A percentile compares a stretch with the other conserved stretches of the same genome.
Evolutionary conservation across 73 alveolate genomes (phyloP).

Genomic region (Loxodes magnus): DNA sequence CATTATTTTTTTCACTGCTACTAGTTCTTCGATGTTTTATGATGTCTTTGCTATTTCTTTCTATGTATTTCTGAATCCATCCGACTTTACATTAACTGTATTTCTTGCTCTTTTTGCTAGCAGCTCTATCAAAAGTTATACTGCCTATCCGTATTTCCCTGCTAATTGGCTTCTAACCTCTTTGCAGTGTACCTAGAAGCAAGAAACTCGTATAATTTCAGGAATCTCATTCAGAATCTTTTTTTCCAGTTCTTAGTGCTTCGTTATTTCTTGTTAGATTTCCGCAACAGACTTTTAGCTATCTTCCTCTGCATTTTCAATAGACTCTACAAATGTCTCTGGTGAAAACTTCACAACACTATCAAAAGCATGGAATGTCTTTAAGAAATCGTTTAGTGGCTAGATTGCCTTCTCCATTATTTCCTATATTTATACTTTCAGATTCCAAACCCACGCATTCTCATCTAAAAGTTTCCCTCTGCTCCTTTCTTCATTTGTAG

Average conservation of each 20-base stretch:
- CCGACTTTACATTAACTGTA: constrained; percentile 62
- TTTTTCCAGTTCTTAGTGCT: constrained; percentile 71
- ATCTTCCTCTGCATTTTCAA: constrained; percentile 78
- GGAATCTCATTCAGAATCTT: constrained; percentile 74
- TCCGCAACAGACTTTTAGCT: constrained; percentile 71
- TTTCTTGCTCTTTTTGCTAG: constrained; percentile 89
- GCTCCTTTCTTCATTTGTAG: constrained; percentile 58
- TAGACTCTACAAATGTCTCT: constrained; percentile 60
- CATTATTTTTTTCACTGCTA: constrained; percentile 84
- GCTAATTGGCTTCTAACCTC: constrained; percentile 84
- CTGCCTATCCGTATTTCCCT: constrained; percentile 76
- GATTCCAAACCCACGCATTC: constrained; percentile 96
- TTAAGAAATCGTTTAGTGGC: constrained; percentile 82
- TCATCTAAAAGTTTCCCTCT: constrained; percentile 78
- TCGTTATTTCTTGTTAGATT: constrained; percentile 74
- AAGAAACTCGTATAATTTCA: constrained; percentile 78
- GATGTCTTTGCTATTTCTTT: constrained; percentile 86
- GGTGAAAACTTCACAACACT: constrained; percentile 78
- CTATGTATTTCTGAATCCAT: constrained; percentile 87
- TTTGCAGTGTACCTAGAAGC: constrained; percentile 88
- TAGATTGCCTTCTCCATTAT: constrained; percentile 76
- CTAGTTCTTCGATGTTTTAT: constrained; percentile 84
- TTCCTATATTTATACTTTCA: constrained; percentile 50
- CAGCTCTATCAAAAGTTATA: constrained; percentile 81
- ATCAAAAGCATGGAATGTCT: constrained; percentile 71